Evolutionary conservation across 2,329 filamentous ascomycete species (phyloP), one percentile per base, ranked within the genome.

Genomic region (Calonectria hawksworthii): DNA sequence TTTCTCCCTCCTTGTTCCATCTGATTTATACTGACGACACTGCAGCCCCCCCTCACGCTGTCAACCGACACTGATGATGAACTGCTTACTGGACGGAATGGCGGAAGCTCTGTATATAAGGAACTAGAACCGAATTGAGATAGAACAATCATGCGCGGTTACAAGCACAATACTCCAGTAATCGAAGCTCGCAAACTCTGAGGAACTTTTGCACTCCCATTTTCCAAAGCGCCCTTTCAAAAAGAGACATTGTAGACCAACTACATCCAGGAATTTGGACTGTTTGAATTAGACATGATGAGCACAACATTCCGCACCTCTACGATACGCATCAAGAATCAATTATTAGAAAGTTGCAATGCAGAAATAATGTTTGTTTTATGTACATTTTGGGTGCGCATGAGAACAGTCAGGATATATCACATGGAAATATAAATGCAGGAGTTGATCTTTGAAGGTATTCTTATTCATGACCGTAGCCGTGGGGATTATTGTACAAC

Each of bases 401-500:
- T n/a, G 32, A 26, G n/a, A 13, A 8, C 10, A 16, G 32, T 38
- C 11, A 18, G n/a, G 3, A 8, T 23, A 5, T 26, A 38, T 14
- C 16, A 32, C 16, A 28, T 23, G 14, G 32, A 23, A 23, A 44
- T 56, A n/a, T 7, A 30, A 34, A 30, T 26, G 38, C 41, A 67
- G 28, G 68, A 26, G 67, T 64, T 80, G 77, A 84, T 86, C 82
- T 88, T 89, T 83, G 86, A 83, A 87, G 86, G 87, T 81, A 84
- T 88, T 89, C 88, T 90, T 87, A 90, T 92, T 91, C 90, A 88
- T 92, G 87, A 91, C 90, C 90, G 88, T 91, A 88, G 89, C 90
- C 91, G 90, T 91, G 90, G 90, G 89, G 89, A 90, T 91, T 93
- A 93, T 92, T 93, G 91, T 93, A 93, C 92, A 93, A 91, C 91